Conservation (phyloP, 352 stramenopile species). For the Phytophthora pini region DNA sequence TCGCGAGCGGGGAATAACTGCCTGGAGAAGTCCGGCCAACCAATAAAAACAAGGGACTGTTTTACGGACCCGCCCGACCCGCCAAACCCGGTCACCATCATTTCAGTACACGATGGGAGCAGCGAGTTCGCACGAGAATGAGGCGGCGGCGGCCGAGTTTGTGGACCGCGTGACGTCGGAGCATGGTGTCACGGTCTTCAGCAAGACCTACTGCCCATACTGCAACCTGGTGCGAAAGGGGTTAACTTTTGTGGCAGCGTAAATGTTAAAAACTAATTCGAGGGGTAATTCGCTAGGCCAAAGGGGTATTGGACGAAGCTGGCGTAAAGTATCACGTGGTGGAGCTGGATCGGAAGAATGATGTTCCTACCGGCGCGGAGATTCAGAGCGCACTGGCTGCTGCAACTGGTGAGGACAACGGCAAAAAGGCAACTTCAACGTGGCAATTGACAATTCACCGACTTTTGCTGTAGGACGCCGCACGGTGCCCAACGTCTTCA, state of each 20-base stretch:
- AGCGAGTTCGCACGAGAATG: constrained; percentile 52
- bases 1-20: constrained; percentile 24
- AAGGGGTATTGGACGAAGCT: constrained; percentile 78
- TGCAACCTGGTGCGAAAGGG: constrained; percentile 65
- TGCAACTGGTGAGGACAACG: constrained; percentile 73
- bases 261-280: not conserved
- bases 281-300: constrained; percentile 60
- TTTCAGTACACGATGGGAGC: constrained; percentile 44
- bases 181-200: constrained; percentile 84
- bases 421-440: not conserved
- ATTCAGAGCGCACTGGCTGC: constrained; percentile 89
- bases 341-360: constrained; percentile 66
- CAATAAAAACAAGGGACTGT: constrained; percentile 27
- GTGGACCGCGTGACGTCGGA: constrained; percentile 56
- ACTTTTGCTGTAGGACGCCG: constrained; percentile 66
- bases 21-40: constrained; percentile 32
- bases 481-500: constrained; percentile 98
- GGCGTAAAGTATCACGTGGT: constrained; percentile 66
- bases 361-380: constrained; percentile 68
- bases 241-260: not conserved
- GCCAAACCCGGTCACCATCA: not conserved
- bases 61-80: too few species aligned
- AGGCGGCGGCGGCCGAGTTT: constrained; percentile 60
- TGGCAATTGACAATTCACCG: not conserved
- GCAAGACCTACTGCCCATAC: constrained; percentile 95